Conservation (phyloP, 73 alveolate genomes). For the Paramecium primaurelia region DNA sequence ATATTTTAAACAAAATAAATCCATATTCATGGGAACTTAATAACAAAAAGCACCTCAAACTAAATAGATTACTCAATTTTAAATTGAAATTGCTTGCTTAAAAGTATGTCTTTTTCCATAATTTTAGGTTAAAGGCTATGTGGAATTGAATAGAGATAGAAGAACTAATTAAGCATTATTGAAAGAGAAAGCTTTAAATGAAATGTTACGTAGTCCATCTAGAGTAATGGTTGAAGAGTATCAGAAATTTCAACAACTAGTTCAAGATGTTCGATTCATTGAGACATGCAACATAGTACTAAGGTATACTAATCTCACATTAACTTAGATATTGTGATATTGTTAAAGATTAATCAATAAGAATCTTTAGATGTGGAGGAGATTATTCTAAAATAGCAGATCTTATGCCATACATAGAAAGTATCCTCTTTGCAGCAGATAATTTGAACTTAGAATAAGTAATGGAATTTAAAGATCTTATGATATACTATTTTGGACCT, state of each 20-base stretch:
- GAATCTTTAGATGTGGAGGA: slow-evolving; percentile 25
- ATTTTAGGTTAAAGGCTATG: slow-evolving; percentile 45
- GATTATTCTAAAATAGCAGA: slow-evolving; percentile 29
- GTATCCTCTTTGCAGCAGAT: slow-evolving; percentile 38
- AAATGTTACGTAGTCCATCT: neutral
- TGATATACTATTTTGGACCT: slow-evolving; percentile 44
- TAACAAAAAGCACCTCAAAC: neutral
- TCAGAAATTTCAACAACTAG: neutral
- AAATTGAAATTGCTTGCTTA: slow-evolving; percentile 15
- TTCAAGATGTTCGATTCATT: slow-evolving; percentile 3
- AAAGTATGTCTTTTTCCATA: neutral
- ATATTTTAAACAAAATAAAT: neutral
- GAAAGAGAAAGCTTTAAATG: slow-evolving; percentile 21
- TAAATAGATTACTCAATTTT: neutral
- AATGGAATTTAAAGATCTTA: slow-evolving; percentile 36
- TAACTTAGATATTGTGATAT: slow-evolving; percentile 21
- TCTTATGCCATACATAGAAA: slow-evolving; percentile 23
- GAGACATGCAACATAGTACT: slow-evolving; percentile 14
- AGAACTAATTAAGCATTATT: slow-evolving; percentile 7
- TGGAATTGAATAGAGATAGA: slow-evolving; percentile 27
- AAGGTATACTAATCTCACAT: neutral
- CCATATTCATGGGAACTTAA: slow-evolving; percentile 40
- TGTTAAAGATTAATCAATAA: slow-evolving; percentile 41
- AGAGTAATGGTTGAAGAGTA: slow-evolving; percentile 31
- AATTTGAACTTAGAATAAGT: slow-evolving; percentile 10